Base-by-base conservation (phyloP, 306 rosid species). In the Begonia peltatifolia region DNA sequence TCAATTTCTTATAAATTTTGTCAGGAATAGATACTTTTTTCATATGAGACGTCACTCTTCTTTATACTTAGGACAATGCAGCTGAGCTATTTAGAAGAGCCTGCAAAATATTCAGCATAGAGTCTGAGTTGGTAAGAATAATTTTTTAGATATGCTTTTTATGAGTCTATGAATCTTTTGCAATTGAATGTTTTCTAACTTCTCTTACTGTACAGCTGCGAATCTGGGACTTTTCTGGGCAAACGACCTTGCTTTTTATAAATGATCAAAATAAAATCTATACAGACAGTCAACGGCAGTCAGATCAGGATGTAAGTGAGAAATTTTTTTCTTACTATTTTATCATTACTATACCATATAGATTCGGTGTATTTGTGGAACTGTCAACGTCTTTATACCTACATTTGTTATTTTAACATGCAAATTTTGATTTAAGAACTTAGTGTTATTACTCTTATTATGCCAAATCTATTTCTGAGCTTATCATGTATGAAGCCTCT, bases 211-310 rank as follows among this genome's bases (percentile, higher is more conserved):
- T 63, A 68, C 96, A 86, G 95, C 63, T 90, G 64, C 85, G 76
- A 65, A 76, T 90, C 57, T 90, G 94, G 94, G 99, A 90, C 78
- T 86, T 80, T 55, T 90, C 94, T 5, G 95, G 86, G 59, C 92
- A 73, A 68, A 86, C 84, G 22, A 69, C 77, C 70, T 50, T 72
- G 16, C 68, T 68, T 71, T 71, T 79, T 47, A 55, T 48, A 42
- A 61, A 73, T 69, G 85, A 66, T 51, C 76, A 71, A 63, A 71
- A 49, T 47, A 77, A 68, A 60, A 62, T 64, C 59, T 56, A 65
- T 42, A 61, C 55, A 64, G 96, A 78, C 60, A 47, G 63, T 71
- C 85, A 78, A 63, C 81, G 81, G 54, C 87, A 73, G 57, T 69
- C 88, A 14, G 95, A 83, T 71, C 82, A 75, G 69, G 95, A 81